Conservation (phyloP, 495 filamentous ascomycete genomes). For the Melanomma pulvis-pyrius region DNA sequence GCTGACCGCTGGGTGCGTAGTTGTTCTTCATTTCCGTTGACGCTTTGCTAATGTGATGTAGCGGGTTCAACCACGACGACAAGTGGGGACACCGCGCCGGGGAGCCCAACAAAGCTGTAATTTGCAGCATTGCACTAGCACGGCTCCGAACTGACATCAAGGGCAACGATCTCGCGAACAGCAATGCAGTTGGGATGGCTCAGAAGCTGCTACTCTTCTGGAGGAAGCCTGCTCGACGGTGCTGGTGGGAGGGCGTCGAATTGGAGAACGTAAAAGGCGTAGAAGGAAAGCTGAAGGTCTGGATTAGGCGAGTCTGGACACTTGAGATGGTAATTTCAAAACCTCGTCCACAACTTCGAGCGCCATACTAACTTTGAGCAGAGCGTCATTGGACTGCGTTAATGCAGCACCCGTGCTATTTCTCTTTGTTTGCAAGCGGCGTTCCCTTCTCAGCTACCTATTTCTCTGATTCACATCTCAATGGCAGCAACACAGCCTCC, state of each 20-base stretch:
- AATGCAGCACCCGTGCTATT: constrained; percentile 6
- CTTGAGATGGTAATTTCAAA: constrained; percentile 78
- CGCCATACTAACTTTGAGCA: constrained; percentile 43
- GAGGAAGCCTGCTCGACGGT: constrained; percentile 93
- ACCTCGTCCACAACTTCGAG: neutral
- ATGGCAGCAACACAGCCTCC: neutral
- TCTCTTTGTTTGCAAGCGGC: constrained; percentile 7
- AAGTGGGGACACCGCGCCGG: constrained; percentile 93
- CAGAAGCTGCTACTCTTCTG: constrained; percentile 98
- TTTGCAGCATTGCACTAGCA: constrained; percentile 92
- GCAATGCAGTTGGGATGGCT: constrained; percentile 92
- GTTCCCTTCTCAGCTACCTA: constrained; percentile 2
- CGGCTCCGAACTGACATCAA: constrained; percentile 89
- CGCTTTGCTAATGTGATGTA: constrained; percentile 49
- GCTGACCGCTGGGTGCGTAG: constrained; percentile 91
- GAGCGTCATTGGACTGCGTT: constrained; percentile 89
- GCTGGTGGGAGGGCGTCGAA: constrained; percentile 99
- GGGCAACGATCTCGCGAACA: constrained; percentile 70
- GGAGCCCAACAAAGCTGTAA: constrained; percentile 97
- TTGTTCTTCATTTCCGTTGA: neutral
- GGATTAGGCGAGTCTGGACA: constrained; percentile 98
- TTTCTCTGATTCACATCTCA: neutral
- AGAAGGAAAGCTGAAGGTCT: constrained; percentile 91
- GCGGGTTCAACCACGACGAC: constrained; percentile 95
- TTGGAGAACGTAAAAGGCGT: constrained; percentile 86